phyloP scores from a whole-genome alignment of 2,329 filamentous ascomycete species.

The Colletotrichum sp. region DNA sequence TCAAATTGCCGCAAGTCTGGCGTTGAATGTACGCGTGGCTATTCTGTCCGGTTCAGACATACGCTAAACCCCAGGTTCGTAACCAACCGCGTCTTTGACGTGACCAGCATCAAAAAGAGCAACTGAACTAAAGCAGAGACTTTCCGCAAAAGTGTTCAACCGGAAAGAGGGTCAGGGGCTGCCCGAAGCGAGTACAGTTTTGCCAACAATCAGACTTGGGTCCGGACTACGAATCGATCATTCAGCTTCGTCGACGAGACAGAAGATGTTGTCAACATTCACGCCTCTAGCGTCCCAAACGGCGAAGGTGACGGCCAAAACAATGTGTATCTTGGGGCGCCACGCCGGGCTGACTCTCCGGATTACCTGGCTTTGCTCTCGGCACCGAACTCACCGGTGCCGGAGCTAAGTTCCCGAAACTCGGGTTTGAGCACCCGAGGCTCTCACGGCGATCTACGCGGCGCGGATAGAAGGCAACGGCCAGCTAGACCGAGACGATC shows the following conservation, averaged over 20 bases:
- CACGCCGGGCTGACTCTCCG: background rate
- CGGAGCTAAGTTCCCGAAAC: background rate
- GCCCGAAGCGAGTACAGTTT: slow-evolving; percentile 25
- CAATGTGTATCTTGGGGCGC: background rate
- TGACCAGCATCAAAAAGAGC: background rate
- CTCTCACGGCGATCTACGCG: background rate
- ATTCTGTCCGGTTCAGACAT: slow-evolving; percentile 32
- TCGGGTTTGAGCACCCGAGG: background rate
- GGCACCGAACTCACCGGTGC: background rate
- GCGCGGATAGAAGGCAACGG: background rate
- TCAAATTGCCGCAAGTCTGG: slow-evolving; percentile 30
- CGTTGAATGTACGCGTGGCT: slow-evolving; percentile 30
- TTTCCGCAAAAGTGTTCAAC: background rate
- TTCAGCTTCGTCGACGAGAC: slow-evolving; percentile 34
- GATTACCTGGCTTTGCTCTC: background rate
- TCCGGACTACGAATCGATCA: slow-evolving; percentile 26
- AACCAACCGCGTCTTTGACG: slow-evolving; percentile 9
- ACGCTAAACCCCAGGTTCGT: slow-evolving; percentile 30
- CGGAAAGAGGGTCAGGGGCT: slow-evolving; percentile 4
- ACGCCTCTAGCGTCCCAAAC: slow-evolving; percentile 15
- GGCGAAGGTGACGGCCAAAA: background rate
- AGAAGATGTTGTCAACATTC: slow-evolving; percentile 30
- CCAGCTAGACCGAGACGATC: background rate
- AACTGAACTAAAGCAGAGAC: background rate
- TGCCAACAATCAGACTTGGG: slow-evolving; percentile 31